These are phyloP conservation scores for Aspergillus melleus DNA, from an alignment of 2,329 filamentous ascomycete genomes.

Conservation along the genomic window DNA sequence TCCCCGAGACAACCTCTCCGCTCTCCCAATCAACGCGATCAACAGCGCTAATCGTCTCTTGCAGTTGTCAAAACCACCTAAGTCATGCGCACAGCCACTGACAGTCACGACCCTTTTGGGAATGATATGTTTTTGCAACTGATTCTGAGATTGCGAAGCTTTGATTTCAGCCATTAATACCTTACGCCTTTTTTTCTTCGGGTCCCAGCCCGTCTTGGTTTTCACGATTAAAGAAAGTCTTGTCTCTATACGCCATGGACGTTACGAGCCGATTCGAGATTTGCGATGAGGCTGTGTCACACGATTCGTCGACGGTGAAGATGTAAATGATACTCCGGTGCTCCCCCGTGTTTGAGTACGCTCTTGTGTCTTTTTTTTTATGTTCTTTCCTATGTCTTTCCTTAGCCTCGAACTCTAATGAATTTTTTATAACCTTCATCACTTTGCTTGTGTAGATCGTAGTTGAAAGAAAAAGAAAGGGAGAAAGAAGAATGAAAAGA, in stretches of 20 bases:
- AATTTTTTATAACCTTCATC: slow-evolving; percentile 6
- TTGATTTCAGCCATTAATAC: slow-evolving; percentile 40
- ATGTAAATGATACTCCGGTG: slow-evolving; percentile 47
- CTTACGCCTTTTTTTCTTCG: slow-evolving; percentile 34
- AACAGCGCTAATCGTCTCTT: slow-evolving; percentile 16
- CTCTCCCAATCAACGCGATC: not conserved
- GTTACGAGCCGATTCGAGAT: slow-evolving; percentile 28
- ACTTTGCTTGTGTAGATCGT: not conserved
- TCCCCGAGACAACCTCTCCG: not conserved
- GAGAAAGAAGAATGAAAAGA: not conserved
- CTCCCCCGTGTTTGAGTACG: slow-evolving; percentile 36
- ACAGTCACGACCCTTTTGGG: slow-evolving; percentile 32
- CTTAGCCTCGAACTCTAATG: slow-evolving; percentile 23
- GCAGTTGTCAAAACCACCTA: slow-evolving; percentile 49
- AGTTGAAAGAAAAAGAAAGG: not conserved
- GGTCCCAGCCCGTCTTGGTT: slow-evolving; percentile 34
- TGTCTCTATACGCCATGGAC: slow-evolving; percentile 28
- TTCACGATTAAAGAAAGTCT: slow-evolving; percentile 31
- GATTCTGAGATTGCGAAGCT: slow-evolving; percentile 32
- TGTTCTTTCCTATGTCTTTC: slow-evolving; percentile 16
- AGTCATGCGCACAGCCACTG: slow-evolving; percentile 27
- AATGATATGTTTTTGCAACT: slow-evolving; percentile 33
- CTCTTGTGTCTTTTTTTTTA: slow-evolving; percentile 22
- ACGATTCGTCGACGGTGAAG: slow-evolving; percentile 33
- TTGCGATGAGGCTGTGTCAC: slow-evolving; percentile 26